Conservation (phyloP, 2,329 filamentous ascomycete genomes). For the Aspergillus japonicus region DNA sequence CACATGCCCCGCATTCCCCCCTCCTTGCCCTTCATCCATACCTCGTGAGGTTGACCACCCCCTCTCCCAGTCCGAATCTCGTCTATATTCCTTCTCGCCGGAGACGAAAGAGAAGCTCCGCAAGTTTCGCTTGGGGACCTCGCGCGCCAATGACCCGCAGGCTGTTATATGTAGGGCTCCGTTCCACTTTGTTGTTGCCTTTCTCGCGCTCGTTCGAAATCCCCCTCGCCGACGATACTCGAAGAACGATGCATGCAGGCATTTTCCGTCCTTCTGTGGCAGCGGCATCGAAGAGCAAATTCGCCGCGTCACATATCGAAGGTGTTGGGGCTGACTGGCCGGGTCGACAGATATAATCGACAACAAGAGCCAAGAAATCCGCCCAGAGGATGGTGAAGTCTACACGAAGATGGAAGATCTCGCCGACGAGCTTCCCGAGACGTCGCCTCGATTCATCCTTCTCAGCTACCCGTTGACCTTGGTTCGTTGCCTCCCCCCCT, state of each 20-base stretch:
- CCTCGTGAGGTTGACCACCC: neutral
- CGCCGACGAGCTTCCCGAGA: constrained; percentile 85
- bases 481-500: constrained; percentile 51
- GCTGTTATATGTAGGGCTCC: constrained; percentile 82
- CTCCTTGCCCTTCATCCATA: neutral
- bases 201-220: constrained; percentile 2
- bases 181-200: neutral
- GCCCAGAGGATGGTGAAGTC: constrained; percentile 73
- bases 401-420: constrained; percentile 81
- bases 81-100: constrained; percentile 87
- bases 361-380: constrained; percentile 85
- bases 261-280: too few species aligned
- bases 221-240: neutral
- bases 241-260: neutral
- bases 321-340: constrained; percentile 24
- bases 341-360: constrained; percentile 74
- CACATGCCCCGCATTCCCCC: constrained; percentile 17
- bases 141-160: constrained; percentile 79
- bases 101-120: constrained; percentile 86
- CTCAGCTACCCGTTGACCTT: constrained; percentile 87
- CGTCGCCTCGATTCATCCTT: constrained; percentile 84
- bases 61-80: constrained; percentile 67
- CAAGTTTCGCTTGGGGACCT: constrained; percentile 92
- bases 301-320: too few species aligned
- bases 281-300: too few species aligned